Conservation (phyloP, 176 grass and related monocot genomes). For the Elymus sibiricus region DNA sequence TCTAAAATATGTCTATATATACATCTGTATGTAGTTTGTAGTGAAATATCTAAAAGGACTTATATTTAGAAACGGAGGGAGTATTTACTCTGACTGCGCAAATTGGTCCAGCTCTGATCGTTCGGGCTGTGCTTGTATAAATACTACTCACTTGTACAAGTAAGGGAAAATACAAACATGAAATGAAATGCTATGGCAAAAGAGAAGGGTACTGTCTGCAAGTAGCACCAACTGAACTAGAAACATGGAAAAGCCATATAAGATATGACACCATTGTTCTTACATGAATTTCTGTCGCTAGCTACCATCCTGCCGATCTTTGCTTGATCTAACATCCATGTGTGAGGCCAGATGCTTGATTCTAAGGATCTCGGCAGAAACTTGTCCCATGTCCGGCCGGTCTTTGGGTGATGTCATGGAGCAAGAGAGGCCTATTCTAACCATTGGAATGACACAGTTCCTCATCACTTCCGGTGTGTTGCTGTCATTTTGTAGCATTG, state of each 20-base stretch:
- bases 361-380: constrained; percentile 17
- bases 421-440: constrained; percentile 31
- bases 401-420: constrained; percentile 20
- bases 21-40: too few species aligned
- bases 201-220: neutral
- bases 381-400: constrained; percentile 22
- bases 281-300: neutral
- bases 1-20: too few species aligned
- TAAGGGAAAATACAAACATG: neutral
- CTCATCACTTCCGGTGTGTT: neutral
- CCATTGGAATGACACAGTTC: constrained; percentile 31
- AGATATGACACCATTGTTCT: neutral
- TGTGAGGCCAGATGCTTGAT: constrained; percentile 31
- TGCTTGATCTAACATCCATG: neutral
- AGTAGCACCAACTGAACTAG: neutral
- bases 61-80: too few species aligned
- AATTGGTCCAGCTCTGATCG: neutral
- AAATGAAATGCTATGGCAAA: neutral
- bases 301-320: neutral
- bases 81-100: neutral
- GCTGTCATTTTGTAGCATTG: neutral
- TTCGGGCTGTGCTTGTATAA: neutral
- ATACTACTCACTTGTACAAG: neutral
- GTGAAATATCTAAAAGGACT: too few species aligned
- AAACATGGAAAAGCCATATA: neutral